These are phyloP conservation scores for Paecilomyces formosus DNA, from an alignment of 2,329 filamentous ascomycete genomes.

Conservation along the genomic window DNA sequence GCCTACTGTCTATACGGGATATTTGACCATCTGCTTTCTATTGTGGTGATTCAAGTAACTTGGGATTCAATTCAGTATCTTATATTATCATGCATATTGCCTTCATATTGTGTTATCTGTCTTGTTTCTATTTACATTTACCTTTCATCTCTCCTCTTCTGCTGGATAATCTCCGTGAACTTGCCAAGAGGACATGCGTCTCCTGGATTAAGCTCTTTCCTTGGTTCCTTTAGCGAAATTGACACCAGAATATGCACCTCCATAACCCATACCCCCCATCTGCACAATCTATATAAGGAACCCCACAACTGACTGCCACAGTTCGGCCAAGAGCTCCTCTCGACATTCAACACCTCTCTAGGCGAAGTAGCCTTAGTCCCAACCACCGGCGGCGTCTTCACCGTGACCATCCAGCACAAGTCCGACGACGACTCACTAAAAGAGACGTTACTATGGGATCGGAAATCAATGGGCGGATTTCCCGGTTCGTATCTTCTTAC, in stretches of 20 bases:
- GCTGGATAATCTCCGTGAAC: too few species aligned
- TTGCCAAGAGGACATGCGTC: too few species aligned
- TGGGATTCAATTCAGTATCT: too few species aligned
- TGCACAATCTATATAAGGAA: not conserved
- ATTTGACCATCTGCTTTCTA: too few species aligned
- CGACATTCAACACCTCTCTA: slow-evolving; percentile 75
- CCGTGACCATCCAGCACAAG: slow-evolving; percentile 54
- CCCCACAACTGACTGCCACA: slow-evolving; percentile 27
- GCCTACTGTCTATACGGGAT: too few species aligned
- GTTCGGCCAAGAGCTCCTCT: slow-evolving; percentile 92
- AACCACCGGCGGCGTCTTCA: slow-evolving; percentile 74
- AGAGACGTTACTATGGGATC: slow-evolving; percentile 71
- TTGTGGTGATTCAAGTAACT: too few species aligned
- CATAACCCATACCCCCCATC: not conserved
- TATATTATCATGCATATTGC: too few species aligned
- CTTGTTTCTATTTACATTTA: too few species aligned
- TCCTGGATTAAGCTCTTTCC: too few species aligned
- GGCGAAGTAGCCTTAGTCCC: slow-evolving; percentile 86
- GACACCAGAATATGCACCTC: not conserved
- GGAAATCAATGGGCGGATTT: slow-evolving; percentile 80
- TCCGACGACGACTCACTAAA: slow-evolving; percentile 22
- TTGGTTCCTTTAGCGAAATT: too few species aligned
- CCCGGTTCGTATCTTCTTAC: slow-evolving; percentile 47
- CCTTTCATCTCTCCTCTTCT: too few species aligned
- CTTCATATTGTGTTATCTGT: too few species aligned